Base-by-base conservation (phyloP, 371 early-diverging fungal genomes). In the Mucor irregularis region DNA sequence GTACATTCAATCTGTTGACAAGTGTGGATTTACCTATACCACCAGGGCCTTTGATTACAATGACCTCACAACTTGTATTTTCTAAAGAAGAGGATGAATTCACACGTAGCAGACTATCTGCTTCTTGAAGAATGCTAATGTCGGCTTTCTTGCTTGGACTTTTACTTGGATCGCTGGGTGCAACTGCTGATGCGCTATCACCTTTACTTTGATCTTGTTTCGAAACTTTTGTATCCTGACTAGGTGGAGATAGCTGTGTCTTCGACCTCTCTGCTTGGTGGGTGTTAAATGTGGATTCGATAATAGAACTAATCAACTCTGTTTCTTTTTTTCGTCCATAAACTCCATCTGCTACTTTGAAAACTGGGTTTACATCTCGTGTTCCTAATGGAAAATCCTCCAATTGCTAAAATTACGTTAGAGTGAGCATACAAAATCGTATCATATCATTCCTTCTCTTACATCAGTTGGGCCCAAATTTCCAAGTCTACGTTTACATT, bases 11-110 rank as follows among this genome's bases (percentile, higher is more conserved):
- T 9, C 61, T 62, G 14, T 59, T 58, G 5, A 68, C 62, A 8
- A 76, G 37, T 13, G 73, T 66, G 10, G 76, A 73, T 59, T 76
- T 76, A 0, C 74, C 74, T 31, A 74, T 67, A 31, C 78, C 78
- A 28, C 72, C 74, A 10, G 66, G 69, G 2, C 78, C 78, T 14
- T 59, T 65, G 14, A 77, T 49, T 1, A 73, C 72, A 10, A 72
- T 60, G 10, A 77, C 58, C 24, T 71, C 62, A 17, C 67, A 68
- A 5, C 34, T 28, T 2, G 64, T 49, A 46, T 55, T 56, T 2
- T 53, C 58, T 26, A 44, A 21, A 17, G 53, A 57, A 2, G 44
- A 56, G 6, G 62, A 38, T 19, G 56, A 31, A 14, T 53, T 53
- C n/a, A 45, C 35, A 17, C 60, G 30, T 3, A 58, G 28, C 25